phyloP scores from a whole-genome alignment of 2,329 filamentous ascomycete species.

The Ophiostoma triangulosporum region DNA sequence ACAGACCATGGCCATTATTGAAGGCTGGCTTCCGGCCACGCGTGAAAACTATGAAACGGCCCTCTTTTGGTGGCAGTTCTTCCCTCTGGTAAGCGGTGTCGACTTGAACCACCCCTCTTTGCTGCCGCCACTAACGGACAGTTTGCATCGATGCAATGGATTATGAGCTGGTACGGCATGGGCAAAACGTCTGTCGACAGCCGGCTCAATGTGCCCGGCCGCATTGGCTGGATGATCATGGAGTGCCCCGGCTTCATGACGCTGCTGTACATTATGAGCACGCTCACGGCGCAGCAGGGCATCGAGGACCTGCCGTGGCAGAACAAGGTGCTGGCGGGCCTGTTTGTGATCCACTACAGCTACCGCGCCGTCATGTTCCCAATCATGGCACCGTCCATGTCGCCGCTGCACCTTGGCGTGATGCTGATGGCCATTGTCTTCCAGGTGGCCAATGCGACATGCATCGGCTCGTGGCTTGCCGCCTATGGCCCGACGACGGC shows the following conservation, averaged over 20 bases:
- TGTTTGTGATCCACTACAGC: slow-evolving; percentile 73
- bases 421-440: slow-evolving; percentile 53
- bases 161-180: slow-evolving; percentile 70
- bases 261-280: slow-evolving; percentile 65
- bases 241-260: slow-evolving; percentile 67
- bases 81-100: slow-evolving; percentile 32
- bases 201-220: slow-evolving; percentile 74
- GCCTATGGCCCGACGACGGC: slow-evolving; percentile 61
- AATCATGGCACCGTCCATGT: slow-evolving; percentile 79
- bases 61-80: slow-evolving; percentile 39
- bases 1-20: slow-evolving; percentile 31
- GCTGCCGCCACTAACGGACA: slow-evolving; percentile 21
- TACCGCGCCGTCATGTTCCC: slow-evolving; percentile 81
- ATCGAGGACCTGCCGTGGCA: slow-evolving; percentile 55
- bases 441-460: slow-evolving; percentile 68
- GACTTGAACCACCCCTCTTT: background rate
- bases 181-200: slow-evolving; percentile 77
- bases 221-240: slow-evolving; percentile 78
- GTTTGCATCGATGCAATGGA: slow-evolving; percentile 63
- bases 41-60: slow-evolving; percentile 43
- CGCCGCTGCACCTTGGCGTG: slow-evolving; percentile 64
- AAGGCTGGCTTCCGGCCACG: slow-evolving; percentile 44
- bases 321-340: slow-evolving; percentile 59
- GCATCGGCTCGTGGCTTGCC: slow-evolving; percentile 69
- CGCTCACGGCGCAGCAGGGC: slow-evolving; percentile 45